phyloP scores from a whole-genome alignment of 2,329 filamentous ascomycete species.

The Colletotrichum musicola region DNA sequence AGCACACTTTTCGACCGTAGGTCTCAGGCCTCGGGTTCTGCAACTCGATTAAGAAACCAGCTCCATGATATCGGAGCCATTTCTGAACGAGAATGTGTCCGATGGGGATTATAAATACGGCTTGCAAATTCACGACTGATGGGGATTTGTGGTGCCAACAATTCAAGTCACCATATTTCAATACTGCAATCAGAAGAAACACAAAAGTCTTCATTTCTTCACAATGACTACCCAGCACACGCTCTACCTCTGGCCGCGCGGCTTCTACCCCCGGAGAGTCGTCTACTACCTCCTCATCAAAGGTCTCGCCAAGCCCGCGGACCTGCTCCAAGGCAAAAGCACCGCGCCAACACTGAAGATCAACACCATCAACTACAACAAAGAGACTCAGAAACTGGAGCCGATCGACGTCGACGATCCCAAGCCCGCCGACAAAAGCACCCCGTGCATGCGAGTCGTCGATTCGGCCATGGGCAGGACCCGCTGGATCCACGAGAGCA shows the following conservation, averaged over 20 bases:
- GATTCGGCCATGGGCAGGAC: slow-evolving; percentile 23
- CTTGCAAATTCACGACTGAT: no score
- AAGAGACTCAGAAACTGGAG: not conserved
- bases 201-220: no score
- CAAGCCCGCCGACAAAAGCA: slow-evolving; percentile 38
- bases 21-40: no score
- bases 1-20: no score
- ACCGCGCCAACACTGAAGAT: slow-evolving; percentile 31
- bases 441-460: slow-evolving; percentile 40
- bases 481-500: slow-evolving; percentile 41
- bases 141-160: no score
- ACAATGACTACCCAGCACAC: slow-evolving; percentile 22
- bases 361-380: slow-evolving; percentile 31
- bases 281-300: slow-evolving; percentile 42
- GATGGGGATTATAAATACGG: no score
- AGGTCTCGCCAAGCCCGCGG: slow-evolving; percentile 38
- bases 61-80: no score
- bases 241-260: slow-evolving; percentile 42
- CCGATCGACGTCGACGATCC: slow-evolving; percentile 37
- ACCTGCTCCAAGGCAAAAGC: slow-evolving; percentile 38
- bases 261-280: slow-evolving; percentile 42
- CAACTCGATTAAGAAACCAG: no score
- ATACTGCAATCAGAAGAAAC: no score
- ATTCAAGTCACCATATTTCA: no score
- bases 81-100: no score